Conservation (phyloP, 1,139 yeast genomes). For the Pneumocystis murina region DNA sequence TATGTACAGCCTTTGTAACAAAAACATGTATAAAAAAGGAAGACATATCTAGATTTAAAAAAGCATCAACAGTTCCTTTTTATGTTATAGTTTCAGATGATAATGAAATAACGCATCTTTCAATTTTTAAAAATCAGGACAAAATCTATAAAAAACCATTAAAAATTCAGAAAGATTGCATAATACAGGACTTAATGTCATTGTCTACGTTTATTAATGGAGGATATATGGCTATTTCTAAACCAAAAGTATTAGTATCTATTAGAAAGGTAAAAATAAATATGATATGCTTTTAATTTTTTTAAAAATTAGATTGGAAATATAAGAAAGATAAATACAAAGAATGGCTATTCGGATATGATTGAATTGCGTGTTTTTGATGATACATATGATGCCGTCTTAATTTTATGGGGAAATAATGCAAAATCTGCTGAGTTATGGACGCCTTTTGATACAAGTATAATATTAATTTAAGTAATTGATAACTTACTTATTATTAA, state of each 20-base stretch:
- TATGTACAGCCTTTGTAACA: not conserved
- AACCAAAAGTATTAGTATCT: not conserved
- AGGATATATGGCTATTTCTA: not conserved
- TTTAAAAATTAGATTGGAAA: not conserved
- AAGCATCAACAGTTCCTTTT: not conserved
- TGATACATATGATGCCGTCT: not conserved
- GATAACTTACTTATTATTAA: not conserved
- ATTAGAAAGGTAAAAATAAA: not conserved
- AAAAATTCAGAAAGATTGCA: not conserved
- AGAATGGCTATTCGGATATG: not conserved
- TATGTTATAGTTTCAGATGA: conserved; percentile 1
- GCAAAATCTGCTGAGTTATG: not conserved
- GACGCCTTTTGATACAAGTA: not conserved
- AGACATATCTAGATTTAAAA: not conserved
- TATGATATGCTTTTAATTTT: not conserved
- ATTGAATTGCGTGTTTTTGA: not conserved
- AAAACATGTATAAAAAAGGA: not conserved
- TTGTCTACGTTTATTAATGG: not conserved
- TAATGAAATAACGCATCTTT: conserved; percentile 1
- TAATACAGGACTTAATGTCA: not conserved
- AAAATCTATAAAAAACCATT: not conserved
- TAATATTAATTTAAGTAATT: not conserved
- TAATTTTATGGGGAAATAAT: not conserved
- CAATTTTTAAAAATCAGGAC: not conserved
- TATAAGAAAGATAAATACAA: not conserved